Evolutionary conservation across 345 rosid species (phyloP).

Genomic region (Salix dunnii): DNA sequence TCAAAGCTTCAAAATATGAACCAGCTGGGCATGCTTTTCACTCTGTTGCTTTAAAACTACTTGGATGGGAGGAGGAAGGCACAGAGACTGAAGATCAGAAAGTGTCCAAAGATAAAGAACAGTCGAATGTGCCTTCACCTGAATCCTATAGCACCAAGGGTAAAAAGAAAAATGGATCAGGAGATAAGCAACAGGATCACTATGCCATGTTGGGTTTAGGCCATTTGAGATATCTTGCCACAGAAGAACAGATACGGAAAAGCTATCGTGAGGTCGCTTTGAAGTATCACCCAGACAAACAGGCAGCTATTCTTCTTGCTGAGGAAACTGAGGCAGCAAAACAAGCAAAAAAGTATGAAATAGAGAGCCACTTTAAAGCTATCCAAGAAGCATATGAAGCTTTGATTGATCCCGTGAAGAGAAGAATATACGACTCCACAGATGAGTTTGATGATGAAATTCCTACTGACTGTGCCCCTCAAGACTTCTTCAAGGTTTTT

Average conservation of each 20-base stretch:
- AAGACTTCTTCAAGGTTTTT: constrained; percentile 93
- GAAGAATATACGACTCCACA: constrained; percentile 90
- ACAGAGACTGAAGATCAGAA: constrained; percentile 47
- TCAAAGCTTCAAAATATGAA: constrained; percentile 70
- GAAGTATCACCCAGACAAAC: constrained; percentile 95
- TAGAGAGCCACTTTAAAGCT: constrained; percentile 76
- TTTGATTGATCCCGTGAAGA: constrained; percentile 77
- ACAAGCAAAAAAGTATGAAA: constrained; percentile 89
- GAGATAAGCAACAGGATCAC: constrained; percentile 77
- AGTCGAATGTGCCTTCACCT: constrained; percentile 54
- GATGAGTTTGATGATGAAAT: constrained; percentile 98
- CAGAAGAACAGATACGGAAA: constrained; percentile 93
- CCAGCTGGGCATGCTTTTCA: constrained; percentile 97
- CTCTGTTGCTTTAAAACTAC: constrained; percentile 72
- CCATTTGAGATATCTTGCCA: constrained; percentile 94
- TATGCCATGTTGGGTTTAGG: constrained; percentile 87
- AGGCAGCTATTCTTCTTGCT: constrained; percentile 72
- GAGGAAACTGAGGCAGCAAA: constrained; percentile 92
- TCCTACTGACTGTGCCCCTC: constrained; percentile 78
- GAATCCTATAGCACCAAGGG: constrained; percentile 78
- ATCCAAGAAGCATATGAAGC: constrained; percentile 96
- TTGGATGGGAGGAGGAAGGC: constrained; percentile 62
- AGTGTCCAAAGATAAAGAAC: constrained; percentile 58
- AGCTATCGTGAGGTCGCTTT: constrained; percentile 89
- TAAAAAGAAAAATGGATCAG: constrained; percentile 79